These are phyloP conservation scores for Isabelozyma rhagii DNA, from an alignment of 805 yeast species.

Conservation along the genomic window DNA sequence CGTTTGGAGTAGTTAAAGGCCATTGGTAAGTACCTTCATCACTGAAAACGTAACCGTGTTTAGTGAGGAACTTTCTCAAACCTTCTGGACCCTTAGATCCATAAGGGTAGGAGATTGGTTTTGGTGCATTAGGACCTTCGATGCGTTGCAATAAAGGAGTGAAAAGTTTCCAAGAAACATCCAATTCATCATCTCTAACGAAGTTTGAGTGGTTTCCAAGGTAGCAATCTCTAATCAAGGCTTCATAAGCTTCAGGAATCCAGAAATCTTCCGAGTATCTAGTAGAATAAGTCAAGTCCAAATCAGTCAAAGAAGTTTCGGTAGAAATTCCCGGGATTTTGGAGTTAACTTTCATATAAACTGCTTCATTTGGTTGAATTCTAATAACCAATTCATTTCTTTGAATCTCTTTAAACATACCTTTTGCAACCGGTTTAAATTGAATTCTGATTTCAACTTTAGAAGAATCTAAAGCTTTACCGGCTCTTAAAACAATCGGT, in stretches of 20 bases:
- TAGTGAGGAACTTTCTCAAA: constrained; percentile 56
- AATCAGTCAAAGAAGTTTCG: constrained; percentile 79
- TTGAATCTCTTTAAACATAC: constrained; percentile 76
- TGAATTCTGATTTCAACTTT: constrained; percentile 95
- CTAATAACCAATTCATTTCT: constrained; percentile 93
- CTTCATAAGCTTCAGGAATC: constrained; percentile 98
- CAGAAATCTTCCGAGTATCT: constrained; percentile 80
- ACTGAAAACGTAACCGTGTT: constrained; percentile 72
- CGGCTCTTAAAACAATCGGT: constrained; percentile 93
- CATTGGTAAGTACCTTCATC: constrained; percentile 73
- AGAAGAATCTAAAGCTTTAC: constrained; percentile 93
- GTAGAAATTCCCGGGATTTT: constrained; percentile 91
- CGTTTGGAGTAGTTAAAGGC: constrained; percentile 70
- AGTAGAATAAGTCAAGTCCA: constrained; percentile 79
- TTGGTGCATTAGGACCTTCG: constrained; percentile 68
- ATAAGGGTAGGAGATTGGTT: constrained; percentile 71
- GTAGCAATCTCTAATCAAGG: constrained; percentile 85
- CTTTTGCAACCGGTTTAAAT: constrained; percentile 80
- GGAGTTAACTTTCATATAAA: constrained; percentile 88
- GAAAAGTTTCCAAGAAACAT: constrained; percentile 87
- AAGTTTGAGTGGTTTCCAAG: constrained; percentile 95
- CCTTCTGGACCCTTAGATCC: constrained; percentile 87
- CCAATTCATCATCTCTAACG: constrained; percentile 96
- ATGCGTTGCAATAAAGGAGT: constrained; percentile 84
- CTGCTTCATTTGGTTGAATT: constrained; percentile 92